phyloP scores from a whole-genome alignment of 345 rosid species.

The Aquilaria malaccensis region DNA sequence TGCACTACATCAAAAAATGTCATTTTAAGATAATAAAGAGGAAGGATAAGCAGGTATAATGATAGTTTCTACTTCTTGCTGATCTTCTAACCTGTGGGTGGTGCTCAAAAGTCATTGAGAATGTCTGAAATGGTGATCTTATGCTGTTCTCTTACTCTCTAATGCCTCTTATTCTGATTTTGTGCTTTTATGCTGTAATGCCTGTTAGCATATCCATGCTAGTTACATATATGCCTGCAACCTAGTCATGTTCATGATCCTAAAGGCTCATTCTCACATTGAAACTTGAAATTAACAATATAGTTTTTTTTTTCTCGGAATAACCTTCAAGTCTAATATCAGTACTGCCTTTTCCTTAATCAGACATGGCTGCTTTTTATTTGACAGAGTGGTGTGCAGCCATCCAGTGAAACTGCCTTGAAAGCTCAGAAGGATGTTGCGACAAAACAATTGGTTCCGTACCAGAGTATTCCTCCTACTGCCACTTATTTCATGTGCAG shows the following conservation, averaged over 20 bases:
- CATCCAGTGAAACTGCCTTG: constrained; percentile 32
- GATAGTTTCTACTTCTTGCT: background rate
- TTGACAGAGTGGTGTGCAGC: constrained; percentile 39
- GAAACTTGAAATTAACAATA: background rate
- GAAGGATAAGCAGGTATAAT: constrained; percentile 63
- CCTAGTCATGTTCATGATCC: background rate
- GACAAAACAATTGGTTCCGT: constrained; percentile 28
- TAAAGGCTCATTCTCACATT: background rate
- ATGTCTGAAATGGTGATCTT: background rate
- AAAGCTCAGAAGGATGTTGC: constrained; percentile 38
- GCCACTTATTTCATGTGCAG: background rate
- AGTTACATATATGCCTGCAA: background rate
- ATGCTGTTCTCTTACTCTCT: background rate
- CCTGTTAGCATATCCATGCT: too few relatives aligned
- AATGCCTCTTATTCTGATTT: background rate
- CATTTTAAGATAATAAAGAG: constrained; percentile 92
- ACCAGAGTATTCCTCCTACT: constrained; percentile 35
- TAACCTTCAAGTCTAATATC: too few relatives aligned
- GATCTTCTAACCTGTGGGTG: background rate
- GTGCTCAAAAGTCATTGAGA: background rate
- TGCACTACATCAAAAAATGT: constrained; percentile 91
- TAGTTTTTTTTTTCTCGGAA: background rate
- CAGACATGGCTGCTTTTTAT: constrained; percentile 3
- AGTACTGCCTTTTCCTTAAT: background rate
- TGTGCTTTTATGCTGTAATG: too few relatives aligned